Evolutionary conservation across 306 rosid species (phyloP).

Genomic region (Oemleria cerasiformis): DNA sequence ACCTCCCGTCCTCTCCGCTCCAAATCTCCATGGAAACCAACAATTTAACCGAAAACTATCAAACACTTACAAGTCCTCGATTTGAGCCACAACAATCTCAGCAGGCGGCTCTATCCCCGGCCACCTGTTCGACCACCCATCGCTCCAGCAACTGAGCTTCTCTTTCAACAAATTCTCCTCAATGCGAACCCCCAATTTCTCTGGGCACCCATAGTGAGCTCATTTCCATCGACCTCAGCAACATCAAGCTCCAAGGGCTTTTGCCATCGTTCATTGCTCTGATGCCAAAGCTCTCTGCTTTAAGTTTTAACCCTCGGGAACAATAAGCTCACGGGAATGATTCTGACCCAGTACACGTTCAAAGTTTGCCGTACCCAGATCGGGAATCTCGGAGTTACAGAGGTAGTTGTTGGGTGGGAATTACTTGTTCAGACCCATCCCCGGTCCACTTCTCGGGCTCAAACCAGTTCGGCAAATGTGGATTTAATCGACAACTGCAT

Average conservation of each 20-base stretch:
- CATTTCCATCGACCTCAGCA: conserved; percentile 72
- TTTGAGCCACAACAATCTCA: too few relatives aligned
- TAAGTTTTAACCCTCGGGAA: conserved; percentile 64
- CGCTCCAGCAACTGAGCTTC: conserved; percentile 64
- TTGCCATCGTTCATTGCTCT: conserved; percentile 53
- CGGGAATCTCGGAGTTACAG: conserved; percentile 47
- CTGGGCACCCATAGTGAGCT: conserved; percentile 31
- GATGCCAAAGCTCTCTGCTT: conserved; percentile 79
- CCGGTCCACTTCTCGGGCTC: conserved; percentile 46
- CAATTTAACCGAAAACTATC: conserved; percentile 38
- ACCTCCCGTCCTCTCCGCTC: conserved; percentile 47
- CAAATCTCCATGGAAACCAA: conserved; percentile 67
- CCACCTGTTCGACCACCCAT: conserved; percentile 50
- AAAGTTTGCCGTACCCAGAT: conserved; percentile 46
- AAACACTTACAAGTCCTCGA: conserved; percentile 52
- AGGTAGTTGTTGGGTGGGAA: conserved; percentile 72
- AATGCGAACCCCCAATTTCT: conserved; percentile 32
- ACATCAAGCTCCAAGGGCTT: conserved; percentile 51
- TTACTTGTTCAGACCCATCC: conserved; percentile 65
- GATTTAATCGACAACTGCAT: conserved; percentile 60
- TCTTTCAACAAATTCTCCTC: conserved; percentile 58
- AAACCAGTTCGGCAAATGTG: conserved; percentile 59
- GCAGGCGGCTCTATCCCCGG: conserved; percentile 50
- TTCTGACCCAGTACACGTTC: conserved; percentile 69
- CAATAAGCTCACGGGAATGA: conserved; percentile 61